Base-by-base conservation (phyloP, 1,139 yeast genomes). In the Suhomyces chickasaworum region DNA sequence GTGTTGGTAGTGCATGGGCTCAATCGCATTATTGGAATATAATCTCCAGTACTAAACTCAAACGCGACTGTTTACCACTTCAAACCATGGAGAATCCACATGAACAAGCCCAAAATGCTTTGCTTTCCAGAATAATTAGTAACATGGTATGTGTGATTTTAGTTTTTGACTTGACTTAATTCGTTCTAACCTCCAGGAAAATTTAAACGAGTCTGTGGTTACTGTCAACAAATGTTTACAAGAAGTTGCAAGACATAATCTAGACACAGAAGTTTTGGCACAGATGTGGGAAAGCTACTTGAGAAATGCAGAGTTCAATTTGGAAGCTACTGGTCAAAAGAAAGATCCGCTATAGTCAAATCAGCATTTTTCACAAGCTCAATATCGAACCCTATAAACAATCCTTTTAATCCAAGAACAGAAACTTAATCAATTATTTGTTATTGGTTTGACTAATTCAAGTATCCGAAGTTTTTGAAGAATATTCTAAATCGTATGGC, bases 271-370 rank as follows among this genome's bases (percentile, higher is more conserved):
- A 54, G 72, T 87, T 36, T 78, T 88, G 45, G 80, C 91, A 2
- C 89, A 83, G 57, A 81, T 89, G 80, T 88, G 95, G 89, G 89
- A 84, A 46, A 85, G 83, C 57, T 89, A 89, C 60, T 78, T 82
- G 51, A 77, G 84, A 33, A 86, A 84, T 57, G 83, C 86, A 3
- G 82, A 83, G 55, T 86, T 84, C 66, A 86, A 87, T 58, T 65
- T 89, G 48, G 84, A 86, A 47, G 82, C 88, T 10, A 86, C 93
- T 1, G 85, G 84, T 2, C 81, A 81, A 58, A 73, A 80, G 53
- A 73, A 78, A 50, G 80, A 77, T 17, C 88, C 90, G 1, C 59
- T 78, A 46, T 77, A 55, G 13, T 25, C 13, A 10, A 25, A 20
- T n/a, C n/a, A 20, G 22, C 4, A 5, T 20, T 20, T 7, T 20